These are phyloP conservation scores for Uronychia binucleata DNA, from an alignment of 73 alveolate genomes.

Conservation along the genomic window DNA sequence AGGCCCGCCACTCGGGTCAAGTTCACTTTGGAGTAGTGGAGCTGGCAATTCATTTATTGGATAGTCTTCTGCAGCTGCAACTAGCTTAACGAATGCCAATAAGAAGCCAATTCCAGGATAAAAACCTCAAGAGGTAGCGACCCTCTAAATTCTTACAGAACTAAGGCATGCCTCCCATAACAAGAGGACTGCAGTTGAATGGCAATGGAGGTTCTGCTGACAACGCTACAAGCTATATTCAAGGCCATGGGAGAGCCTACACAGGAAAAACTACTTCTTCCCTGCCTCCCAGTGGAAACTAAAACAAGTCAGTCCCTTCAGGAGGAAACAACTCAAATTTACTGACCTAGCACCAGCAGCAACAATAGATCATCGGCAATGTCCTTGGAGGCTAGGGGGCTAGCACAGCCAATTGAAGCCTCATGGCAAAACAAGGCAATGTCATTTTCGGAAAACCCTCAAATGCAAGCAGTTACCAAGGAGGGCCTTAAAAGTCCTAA, in stretches of 20 bases:
- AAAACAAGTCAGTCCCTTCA: not conserved
- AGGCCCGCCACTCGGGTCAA: not conserved
- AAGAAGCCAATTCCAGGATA: not conserved
- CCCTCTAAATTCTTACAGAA: not conserved
- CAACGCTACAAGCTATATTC: not conserved
- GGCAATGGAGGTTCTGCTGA: not conserved
- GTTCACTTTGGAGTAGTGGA: not conserved
- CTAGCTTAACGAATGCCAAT: not conserved
- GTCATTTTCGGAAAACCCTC: not conserved
- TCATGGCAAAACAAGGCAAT: not conserved
- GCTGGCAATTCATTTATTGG: not conserved
- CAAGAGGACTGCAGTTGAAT: not conserved
- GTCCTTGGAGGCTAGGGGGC: not conserved
- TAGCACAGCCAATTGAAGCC: not conserved
- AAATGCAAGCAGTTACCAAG: not conserved
- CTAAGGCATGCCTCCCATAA: not conserved
- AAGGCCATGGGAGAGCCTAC: not conserved
- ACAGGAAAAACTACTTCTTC: not conserved
- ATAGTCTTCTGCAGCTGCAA: not conserved
- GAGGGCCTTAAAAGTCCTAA: not conserved
- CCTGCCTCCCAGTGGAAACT: slow-evolving; percentile 1
- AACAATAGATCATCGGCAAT: not conserved
- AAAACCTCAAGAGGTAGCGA: not conserved
- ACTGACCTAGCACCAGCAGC: not conserved
- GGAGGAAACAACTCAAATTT: not conserved